phyloP scores from a whole-genome alignment of 768 basidiomycete species.

The Mycena albidolilacea region DNA sequence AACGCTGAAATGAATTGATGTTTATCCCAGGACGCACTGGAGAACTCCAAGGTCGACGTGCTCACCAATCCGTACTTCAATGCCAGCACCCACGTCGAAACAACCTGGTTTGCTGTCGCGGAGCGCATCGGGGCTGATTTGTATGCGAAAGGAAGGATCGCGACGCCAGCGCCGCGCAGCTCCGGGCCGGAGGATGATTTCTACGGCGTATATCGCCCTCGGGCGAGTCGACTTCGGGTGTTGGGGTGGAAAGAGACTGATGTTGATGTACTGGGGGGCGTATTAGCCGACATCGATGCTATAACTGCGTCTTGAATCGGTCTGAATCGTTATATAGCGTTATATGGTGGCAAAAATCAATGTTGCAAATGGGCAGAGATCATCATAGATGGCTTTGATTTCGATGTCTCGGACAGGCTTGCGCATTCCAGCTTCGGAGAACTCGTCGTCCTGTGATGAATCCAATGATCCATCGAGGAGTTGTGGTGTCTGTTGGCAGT shows the following conservation, averaged over 20 bases:
- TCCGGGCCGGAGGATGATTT: constrained; percentile 8
- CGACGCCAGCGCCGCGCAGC: constrained; percentile 15
- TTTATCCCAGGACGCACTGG: constrained; percentile 13
- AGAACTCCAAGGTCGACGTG: constrained; percentile 15
- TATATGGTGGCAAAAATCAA: constrained; percentile 1
- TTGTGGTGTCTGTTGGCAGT: not conserved
- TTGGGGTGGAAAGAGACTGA: constrained; percentile 16
- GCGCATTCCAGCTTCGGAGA: constrained; percentile 5
- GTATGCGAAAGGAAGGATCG: constrained; percentile 7
- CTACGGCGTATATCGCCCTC: constrained; percentile 16
- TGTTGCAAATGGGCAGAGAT: constrained; percentile 1
- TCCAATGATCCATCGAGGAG: constrained; percentile 1
- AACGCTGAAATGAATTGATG: not conserved
- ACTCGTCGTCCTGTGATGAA: not conserved
- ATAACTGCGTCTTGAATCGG: not conserved
- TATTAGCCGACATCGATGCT: constrained; percentile 5
- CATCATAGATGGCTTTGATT: not conserved
- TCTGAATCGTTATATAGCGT: not conserved
- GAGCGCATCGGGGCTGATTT: constrained; percentile 6
- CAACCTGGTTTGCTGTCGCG: constrained; percentile 8
- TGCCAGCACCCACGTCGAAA: constrained; percentile 16
- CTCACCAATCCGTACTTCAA: constrained; percentile 22
- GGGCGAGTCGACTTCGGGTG: constrained; percentile 7
- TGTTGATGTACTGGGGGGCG: constrained; percentile 11
- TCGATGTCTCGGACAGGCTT: constrained; percentile 2